These are phyloP conservation scores for Acacia concinna DNA, from an alignment of 331 rosid genomes.

Conservation along the genomic window DNA sequence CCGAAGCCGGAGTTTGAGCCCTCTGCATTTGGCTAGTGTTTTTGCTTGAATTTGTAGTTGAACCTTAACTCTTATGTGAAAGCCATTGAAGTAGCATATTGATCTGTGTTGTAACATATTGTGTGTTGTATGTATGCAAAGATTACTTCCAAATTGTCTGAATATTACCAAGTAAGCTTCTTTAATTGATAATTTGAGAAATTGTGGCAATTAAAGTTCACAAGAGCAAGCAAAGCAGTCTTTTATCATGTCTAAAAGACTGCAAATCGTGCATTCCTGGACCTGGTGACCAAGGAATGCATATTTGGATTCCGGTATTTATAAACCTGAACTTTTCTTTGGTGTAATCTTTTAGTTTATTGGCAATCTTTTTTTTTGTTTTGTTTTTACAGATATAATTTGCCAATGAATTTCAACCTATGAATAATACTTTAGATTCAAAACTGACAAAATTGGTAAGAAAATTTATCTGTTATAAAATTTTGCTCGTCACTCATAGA, in stretches of 20 bases:
- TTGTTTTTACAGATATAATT: neutral
- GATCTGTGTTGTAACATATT: neutral
- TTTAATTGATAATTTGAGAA: neutral
- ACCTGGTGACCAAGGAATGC: neutral
- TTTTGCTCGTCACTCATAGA: neutral
- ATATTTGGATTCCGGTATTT: neutral
- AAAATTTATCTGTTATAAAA: neutral
- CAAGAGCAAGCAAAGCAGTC: neutral
- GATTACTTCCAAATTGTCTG: neutral
- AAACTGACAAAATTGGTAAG: neutral
- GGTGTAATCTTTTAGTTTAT: neutral
- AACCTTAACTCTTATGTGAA: neutral
- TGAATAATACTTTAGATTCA: neutral
- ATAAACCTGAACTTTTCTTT: neutral
- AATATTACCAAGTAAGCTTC: neutral
- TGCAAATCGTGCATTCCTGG: too few relatives aligned
- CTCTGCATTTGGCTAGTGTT: constrained; percentile 4
- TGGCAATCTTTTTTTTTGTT: neutral
- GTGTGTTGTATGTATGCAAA: neutral
- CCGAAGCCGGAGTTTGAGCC: constrained; percentile 12
- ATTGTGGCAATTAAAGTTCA: neutral
- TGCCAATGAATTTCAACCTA: neutral
- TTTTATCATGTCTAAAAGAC: neutral
- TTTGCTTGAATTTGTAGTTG: constrained; percentile 5
- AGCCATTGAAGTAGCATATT: constrained; percentile 21